Conservation (phyloP, 805 yeast species). For the Scheffersomyces lignosus region DNA sequence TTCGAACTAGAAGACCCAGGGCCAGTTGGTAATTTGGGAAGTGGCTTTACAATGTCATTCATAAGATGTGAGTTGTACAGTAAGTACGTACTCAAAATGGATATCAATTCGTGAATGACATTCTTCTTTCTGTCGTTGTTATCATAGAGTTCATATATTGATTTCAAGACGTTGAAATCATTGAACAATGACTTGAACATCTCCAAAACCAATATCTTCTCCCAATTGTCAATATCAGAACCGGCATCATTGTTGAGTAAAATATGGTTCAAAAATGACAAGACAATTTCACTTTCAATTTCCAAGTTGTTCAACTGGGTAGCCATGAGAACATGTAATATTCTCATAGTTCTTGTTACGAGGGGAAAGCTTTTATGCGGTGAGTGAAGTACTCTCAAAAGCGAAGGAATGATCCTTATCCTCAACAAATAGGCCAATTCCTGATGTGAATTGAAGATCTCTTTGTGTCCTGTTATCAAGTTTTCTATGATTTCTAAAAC, state of each 20-base stretch:
- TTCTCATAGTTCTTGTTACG: constrained; percentile 72
- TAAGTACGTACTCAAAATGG: constrained; percentile 23
- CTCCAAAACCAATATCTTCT: constrained; percentile 70
- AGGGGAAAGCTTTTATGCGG: constrained; percentile 64
- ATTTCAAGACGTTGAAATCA: constrained; percentile 52
- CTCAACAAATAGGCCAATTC: constrained; percentile 71
- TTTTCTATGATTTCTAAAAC: constrained; percentile 85
- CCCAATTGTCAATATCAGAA: constrained; percentile 56
- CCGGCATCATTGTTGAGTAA: constrained; percentile 55
- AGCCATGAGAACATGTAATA: constrained; percentile 60
- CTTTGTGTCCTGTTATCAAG: constrained; percentile 62
- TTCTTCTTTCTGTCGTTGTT: constrained; percentile 51
- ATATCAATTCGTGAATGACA: constrained; percentile 57
- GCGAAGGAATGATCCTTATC: constrained; percentile 70
- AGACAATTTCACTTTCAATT: constrained; percentile 78
- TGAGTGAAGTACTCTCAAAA: constrained; percentile 60
- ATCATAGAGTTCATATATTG: constrained; percentile 66
- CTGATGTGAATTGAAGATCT: constrained; percentile 52
- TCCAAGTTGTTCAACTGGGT: constrained; percentile 59
- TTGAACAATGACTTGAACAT: constrained; percentile 59
- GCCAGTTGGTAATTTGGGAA: constrained; percentile 12
- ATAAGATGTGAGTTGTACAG: constrained; percentile 18
- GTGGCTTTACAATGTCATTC: constrained; percentile 17
- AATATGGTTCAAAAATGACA: constrained; percentile 73
- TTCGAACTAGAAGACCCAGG: background rate